Conservation (phyloP, 129 eudicot genomes). For the Glebionis coronaria region DNA sequence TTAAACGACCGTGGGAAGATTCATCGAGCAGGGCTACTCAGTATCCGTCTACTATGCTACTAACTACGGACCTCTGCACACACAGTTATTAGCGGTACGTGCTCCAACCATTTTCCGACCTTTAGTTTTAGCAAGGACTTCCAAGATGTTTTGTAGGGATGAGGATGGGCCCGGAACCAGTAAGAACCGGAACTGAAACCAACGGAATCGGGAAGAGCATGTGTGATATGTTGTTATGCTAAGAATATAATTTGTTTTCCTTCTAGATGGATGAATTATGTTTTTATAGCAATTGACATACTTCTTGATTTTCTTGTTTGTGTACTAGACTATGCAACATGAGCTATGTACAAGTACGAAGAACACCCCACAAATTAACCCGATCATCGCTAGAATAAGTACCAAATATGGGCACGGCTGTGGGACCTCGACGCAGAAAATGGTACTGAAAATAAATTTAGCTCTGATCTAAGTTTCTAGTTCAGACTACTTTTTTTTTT, state of each 20-base stretch:
- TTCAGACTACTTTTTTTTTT: too few relatives aligned
- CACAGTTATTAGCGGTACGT: slow-evolving; percentile 72
- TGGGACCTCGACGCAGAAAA: slow-evolving; percentile 67
- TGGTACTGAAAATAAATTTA: slow-evolving; percentile 28
- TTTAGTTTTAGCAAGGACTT: too few relatives aligned
- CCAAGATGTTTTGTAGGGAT: too few relatives aligned
- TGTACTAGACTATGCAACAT: slow-evolving; percentile 67
- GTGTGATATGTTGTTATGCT: background rate
- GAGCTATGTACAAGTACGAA: slow-evolving; percentile 68
- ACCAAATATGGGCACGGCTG: slow-evolving; percentile 78
- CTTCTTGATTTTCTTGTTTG: background rate
- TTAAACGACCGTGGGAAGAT: slow-evolving; percentile 84
- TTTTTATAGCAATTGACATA: too few relatives aligned
- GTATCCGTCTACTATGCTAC: slow-evolving; percentile 76
- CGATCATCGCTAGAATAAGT: slow-evolving; percentile 71
- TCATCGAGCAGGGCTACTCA: slow-evolving; percentile 39
- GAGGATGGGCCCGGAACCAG: too few relatives aligned
- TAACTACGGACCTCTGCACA: slow-evolving; percentile 96
- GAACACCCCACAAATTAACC: slow-evolving; percentile 64
- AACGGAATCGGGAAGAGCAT: too few relatives aligned
- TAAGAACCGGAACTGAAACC: too few relatives aligned
- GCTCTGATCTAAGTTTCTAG: background rate
- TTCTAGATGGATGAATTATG: too few relatives aligned
- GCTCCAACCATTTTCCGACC: background rate
- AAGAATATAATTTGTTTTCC: background rate